These are phyloP conservation scores for Candida maesae DNA, from an alignment of 805 yeast species.

Conservation along the genomic window DNA sequence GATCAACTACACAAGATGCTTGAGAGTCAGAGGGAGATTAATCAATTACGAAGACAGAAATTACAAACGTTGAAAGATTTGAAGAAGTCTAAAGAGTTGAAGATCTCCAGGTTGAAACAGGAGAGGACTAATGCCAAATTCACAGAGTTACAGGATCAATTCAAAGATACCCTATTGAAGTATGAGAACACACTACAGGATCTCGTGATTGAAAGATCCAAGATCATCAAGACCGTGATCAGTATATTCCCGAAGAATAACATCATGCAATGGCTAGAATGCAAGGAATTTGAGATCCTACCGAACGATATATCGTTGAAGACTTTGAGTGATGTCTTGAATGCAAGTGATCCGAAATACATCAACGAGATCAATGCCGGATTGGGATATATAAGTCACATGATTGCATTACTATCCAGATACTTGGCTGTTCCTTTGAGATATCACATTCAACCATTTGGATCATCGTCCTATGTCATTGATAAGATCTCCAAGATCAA, in stretches of 20 bases:
- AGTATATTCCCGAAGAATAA: conserved; percentile 32
- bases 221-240: conserved; percentile 22
- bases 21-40: conserved; percentile 1
- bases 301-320: conserved; percentile 18
- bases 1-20: conserved; percentile 10
- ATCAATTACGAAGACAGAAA: conserved; percentile 1
- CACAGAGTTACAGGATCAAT: conserved; percentile 13
- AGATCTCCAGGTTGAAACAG: conserved; percentile 1
- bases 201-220: conserved; percentile 16
- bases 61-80: conserved; percentile 12
- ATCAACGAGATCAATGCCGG: conserved; percentile 30
- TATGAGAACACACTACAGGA: conserved; percentile 18
- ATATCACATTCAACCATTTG: conserved; percentile 37
- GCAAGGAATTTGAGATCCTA: conserved; percentile 27
- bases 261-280: conserved; percentile 18
- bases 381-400: conserved; percentile 34
- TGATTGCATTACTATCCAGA: conserved; percentile 30
- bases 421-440: conserved; percentile 35
- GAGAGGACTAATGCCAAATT: background rate
- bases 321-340: conserved; percentile 12
- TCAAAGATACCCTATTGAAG: conserved; percentile 10
- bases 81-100: conserved; percentile 10
- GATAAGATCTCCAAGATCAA: conserved; percentile 34
- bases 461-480: conserved; percentile 36
- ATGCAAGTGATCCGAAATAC: conserved; percentile 10